Conservation (phyloP, 805 yeast species). For the Yamadazyma phyllophila region DNA sequence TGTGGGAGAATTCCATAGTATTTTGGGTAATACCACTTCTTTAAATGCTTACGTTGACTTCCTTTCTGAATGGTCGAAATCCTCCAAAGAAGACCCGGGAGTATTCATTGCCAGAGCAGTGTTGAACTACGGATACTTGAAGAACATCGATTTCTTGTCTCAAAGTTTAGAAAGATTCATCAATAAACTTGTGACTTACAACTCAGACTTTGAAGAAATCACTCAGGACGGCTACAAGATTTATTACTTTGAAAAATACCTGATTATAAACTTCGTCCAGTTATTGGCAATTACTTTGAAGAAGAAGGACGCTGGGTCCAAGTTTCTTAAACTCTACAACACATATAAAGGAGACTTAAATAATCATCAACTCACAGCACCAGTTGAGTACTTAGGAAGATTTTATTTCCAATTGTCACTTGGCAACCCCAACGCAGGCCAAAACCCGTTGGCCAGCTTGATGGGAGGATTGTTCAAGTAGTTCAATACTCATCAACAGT, state of each 20-base stretch:
- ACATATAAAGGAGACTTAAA: slow-evolving; percentile 45
- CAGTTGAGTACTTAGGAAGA: slow-evolving; percentile 58
- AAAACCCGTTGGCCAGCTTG: slow-evolving; percentile 51
- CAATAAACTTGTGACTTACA: slow-evolving; percentile 9
- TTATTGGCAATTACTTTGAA: slow-evolving; percentile 58
- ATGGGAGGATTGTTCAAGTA: slow-evolving; percentile 57
- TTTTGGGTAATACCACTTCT: slow-evolving; percentile 62
- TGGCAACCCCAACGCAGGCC: slow-evolving; percentile 40
- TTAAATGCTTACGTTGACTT: slow-evolving; percentile 41
- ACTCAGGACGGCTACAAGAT: slow-evolving; percentile 20
- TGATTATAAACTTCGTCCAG: slow-evolving; percentile 66
- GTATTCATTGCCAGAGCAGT: slow-evolving; percentile 55
- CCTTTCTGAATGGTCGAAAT: slow-evolving; percentile 42
- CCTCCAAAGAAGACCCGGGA: slow-evolving; percentile 34
- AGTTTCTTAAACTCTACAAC: slow-evolving; percentile 51
- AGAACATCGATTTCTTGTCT: slow-evolving; percentile 60
- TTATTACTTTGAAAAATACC: slow-evolving; percentile 37
- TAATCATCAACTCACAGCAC: slow-evolving; percentile 36
- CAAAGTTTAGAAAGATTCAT: slow-evolving; percentile 27
- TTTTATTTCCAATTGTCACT: slow-evolving; percentile 56
- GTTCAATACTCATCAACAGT: slow-evolving; percentile 2
- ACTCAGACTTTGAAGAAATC: slow-evolving; percentile 14
- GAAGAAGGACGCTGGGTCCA: slow-evolving; percentile 44
- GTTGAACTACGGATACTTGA: slow-evolving; percentile 68
- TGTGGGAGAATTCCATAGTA: slow-evolving; percentile 71